A percentile compares a stretch with the other conserved stretches of the same genome.
phyloP scores from a whole-genome alignment of 805 yeast genomes.

The Candida tibetensis region DNA sequence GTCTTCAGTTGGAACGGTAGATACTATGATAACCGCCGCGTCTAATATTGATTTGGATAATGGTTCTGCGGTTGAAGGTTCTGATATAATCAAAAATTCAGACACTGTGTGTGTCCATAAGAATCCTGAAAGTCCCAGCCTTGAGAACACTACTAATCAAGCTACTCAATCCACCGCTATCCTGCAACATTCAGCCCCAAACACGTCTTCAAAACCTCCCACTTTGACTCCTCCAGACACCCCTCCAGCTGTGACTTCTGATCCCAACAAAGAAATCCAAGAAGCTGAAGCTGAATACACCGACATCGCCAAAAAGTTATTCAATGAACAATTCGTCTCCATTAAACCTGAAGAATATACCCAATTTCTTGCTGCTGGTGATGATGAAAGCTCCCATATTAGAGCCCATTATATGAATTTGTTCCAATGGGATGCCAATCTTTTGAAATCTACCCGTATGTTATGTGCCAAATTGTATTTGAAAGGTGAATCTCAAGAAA shows the following conservation, averaged over 20 bases:
- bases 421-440: slow-evolving; percentile 47
- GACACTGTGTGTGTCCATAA: background rate
- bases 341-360: slow-evolving; percentile 45
- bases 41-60: slow-evolving; percentile 4
- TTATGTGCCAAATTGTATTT: slow-evolving; percentile 68
- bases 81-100: too few species aligned
- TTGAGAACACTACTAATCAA: background rate
- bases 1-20: slow-evolving; percentile 13
- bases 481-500: slow-evolving; percentile 79
- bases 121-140: background rate
- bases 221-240: background rate
- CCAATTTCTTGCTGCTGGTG: slow-evolving; percentile 38
- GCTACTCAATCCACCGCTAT: background rate
- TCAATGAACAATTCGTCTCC: slow-evolving; percentile 40
- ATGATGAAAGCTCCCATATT: slow-evolving; percentile 38
- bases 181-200: background rate
- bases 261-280: background rate
- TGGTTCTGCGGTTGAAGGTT: too few species aligned
- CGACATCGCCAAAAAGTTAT: slow-evolving; percentile 37
- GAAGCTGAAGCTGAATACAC: slow-evolving; percentile 18
- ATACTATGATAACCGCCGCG: slow-evolving; percentile 11
- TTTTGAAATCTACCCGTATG: slow-evolving; percentile 54
- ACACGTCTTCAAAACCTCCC: background rate
- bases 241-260: background rate
- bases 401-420: slow-evolving; percentile 46